Conservation (phyloP, 768 basidiomycete genomes). For the Chalciporus chontae region DNA sequence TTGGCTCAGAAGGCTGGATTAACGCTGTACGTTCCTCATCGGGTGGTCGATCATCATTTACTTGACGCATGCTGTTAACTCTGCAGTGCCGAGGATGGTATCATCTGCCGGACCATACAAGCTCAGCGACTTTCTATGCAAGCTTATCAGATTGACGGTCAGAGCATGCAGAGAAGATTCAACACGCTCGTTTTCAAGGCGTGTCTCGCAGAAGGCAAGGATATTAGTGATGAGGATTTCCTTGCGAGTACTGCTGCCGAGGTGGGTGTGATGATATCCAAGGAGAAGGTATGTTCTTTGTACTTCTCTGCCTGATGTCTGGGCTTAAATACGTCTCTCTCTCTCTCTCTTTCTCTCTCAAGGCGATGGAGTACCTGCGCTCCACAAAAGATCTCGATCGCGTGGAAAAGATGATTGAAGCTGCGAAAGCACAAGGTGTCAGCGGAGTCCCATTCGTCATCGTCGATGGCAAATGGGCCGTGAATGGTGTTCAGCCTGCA, state of each 20-base stretch:
- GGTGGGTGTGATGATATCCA: slow-evolving; percentile 34
- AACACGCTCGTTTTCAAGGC: slow-evolving; percentile 37
- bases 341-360: too few relatives aligned
- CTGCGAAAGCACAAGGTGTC: slow-evolving; percentile 40
- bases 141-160: slow-evolving; percentile 38
- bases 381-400: slow-evolving; percentile 36
- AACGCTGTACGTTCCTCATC: slow-evolving; percentile 17
- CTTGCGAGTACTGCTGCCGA: slow-evolving; percentile 35
- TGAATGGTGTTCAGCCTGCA: slow-evolving; percentile 40
- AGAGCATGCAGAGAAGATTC: slow-evolving; percentile 34
- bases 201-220: slow-evolving; percentile 34
- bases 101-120: slow-evolving; percentile 35
- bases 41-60: background rate
- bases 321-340: background rate
- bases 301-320: background rate
- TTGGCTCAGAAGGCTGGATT: slow-evolving; percentile 24
- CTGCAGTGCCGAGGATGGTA: slow-evolving; percentile 34
- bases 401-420: slow-evolving; percentile 36
- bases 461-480: slow-evolving; percentile 42
- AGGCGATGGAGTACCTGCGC: slow-evolving; percentile 39
- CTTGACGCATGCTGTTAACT: background rate
- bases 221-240: slow-evolving; percentile 33
- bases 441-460: slow-evolving; percentile 51
- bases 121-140: slow-evolving; percentile 43
- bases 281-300: slow-evolving; percentile 29